Conservation (phyloP, 345 rosid genomes). For the Punica granatum region DNA sequence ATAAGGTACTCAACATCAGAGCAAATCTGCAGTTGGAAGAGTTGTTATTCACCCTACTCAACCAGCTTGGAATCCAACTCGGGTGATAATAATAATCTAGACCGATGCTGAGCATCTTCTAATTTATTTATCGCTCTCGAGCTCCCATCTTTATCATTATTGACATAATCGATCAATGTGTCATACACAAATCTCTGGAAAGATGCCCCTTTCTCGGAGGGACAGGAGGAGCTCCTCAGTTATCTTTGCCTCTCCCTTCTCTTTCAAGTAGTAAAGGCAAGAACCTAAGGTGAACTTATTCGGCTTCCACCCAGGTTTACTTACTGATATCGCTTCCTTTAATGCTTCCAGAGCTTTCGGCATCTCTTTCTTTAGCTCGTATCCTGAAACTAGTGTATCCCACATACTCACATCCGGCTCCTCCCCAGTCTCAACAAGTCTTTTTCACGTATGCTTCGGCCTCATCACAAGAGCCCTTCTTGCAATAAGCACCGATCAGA, state of each 20-base stretch:
- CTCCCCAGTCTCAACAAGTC: constrained; percentile 7
- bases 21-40: not conserved
- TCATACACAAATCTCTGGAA: not conserved
- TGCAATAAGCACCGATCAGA: constrained; percentile 40
- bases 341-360: constrained; percentile 13
- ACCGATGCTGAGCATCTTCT: not conserved
- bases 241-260: constrained; percentile 12
- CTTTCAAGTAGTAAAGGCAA: constrained; percentile 21
- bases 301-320: constrained; percentile 16
- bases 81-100: not conserved
- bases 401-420: constrained; percentile 1
- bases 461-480: constrained; percentile 41
- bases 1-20: not conserved
- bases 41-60: not conserved
- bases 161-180: not conserved
- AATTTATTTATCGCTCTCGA: not conserved
- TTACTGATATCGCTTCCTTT: constrained; percentile 6
- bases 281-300: constrained; percentile 5
- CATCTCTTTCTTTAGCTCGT: constrained; percentile 3
- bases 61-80: not conserved
- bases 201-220: not conserved
- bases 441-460: constrained; percentile 37
- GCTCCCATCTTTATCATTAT: not conserved
- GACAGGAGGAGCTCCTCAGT: constrained; percentile 13
- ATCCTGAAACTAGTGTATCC: constrained; percentile 7